Base-by-base conservation (phyloP, 257 asterid species). In the Agastache rugosa region DNA sequence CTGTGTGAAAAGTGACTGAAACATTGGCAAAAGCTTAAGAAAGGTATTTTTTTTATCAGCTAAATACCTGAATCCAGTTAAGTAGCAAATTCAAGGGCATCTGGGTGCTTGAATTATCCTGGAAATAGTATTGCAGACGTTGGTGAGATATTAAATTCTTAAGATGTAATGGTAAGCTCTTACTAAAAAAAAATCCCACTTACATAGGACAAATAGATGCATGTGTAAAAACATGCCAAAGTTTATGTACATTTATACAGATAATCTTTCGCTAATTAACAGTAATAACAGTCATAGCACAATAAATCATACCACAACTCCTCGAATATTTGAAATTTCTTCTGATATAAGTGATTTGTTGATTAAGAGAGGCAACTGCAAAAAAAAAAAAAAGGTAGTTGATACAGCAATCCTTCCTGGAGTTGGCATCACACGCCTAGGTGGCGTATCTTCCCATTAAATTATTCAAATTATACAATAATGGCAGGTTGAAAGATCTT, bases 341-440 rank as follows among this genome's bases (percentile, higher is more conserved):
- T 83, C 85, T 0, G 87, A 75, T 79, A 94, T 48, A 71, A 87
- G 80, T 75, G 67, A 65, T 82, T 79, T 84, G 83, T 82, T 84
- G 85, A 92, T 86, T 78, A 94, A 80, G 79, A 87, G 93, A 20
- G 99, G 98, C 79, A 94, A 75, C 99, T 94, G 96, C 87, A 87
- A 74, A 82, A 53, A 17, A 65, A 60, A 80, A 12, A 77, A 74
- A n/a, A n/a, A n/a, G n/a, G n/a, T 59, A 60, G 73, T 63, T 58
- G 72, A 69, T 45, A 78, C 66, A 68, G 80, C 37, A 56, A 42
- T 51, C 62, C 54, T 75, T 75, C 74, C 35, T 25, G 37, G 22
- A 20, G 59, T 64, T 48, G 61, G 56, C 71, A 67, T 53, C 53
- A 31, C 55, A 63, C 2, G 47, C 65, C 56, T 27, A 23, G 59